Percentiles rank a stretch among this genome's conserved stretches.
phyloP scores from a whole-genome alignment of 805 yeast genomes.

The Myxozyma monticola region DNA sequence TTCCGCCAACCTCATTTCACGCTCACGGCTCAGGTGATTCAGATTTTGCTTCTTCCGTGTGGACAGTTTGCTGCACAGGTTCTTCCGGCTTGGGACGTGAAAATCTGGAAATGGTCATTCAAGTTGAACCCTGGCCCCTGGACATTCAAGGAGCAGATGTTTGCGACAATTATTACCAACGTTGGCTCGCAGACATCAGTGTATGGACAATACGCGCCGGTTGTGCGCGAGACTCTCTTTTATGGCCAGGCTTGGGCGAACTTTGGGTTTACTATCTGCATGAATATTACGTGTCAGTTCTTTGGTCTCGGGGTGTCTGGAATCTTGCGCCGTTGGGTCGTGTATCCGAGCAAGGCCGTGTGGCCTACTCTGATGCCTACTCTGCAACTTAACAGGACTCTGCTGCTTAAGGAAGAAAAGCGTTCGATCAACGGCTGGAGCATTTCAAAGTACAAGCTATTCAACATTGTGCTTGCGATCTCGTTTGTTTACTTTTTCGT shows the following conservation, averaged over 20 bases:
- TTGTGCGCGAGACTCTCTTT: not conserved
- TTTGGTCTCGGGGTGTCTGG: constrained; percentile 72
- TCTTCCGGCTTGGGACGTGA: constrained; percentile 15
- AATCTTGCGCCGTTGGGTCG: constrained; percentile 55
- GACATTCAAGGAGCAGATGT: constrained; percentile 60
- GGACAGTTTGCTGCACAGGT: constrained; percentile 44
- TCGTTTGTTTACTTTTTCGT: constrained; percentile 57
- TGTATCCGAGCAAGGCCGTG: constrained; percentile 60
- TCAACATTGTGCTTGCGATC: constrained; percentile 43
- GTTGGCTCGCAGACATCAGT: constrained; percentile 3
- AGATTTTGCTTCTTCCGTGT: constrained; percentile 62
- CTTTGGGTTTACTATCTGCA: constrained; percentile 54
- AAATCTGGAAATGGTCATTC: constrained; percentile 39
- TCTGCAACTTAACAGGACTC: constrained; percentile 41
- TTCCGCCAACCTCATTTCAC: constrained; percentile 56
- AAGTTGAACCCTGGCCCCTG: constrained; percentile 61
- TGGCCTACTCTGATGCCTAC: constrained; percentile 67
- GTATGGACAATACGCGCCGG: constrained; percentile 1
- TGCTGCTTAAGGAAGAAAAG: constrained; percentile 24
- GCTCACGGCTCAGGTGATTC: constrained; percentile 62
- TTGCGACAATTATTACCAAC: constrained; percentile 46
- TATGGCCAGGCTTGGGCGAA: constrained; percentile 8
- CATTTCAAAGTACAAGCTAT: constrained; percentile 52
- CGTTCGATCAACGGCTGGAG: constrained; percentile 58
- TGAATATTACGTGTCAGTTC: constrained; percentile 57